phyloP scores from a whole-genome alignment of 805 yeast genomes.

The Tetrapisispora pingtungensis region DNA sequence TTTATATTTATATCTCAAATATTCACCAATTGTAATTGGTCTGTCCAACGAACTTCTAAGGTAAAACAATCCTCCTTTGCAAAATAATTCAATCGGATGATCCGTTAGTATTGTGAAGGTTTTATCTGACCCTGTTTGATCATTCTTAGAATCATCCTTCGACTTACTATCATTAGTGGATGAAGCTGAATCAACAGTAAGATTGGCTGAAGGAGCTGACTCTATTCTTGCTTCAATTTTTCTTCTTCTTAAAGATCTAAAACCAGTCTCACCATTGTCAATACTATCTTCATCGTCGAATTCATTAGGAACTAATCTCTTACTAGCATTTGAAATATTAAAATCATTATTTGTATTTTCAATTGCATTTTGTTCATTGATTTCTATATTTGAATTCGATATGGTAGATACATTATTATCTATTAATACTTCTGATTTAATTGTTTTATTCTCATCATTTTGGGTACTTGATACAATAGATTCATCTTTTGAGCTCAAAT shows the following conservation, averaged over 20 bases:
- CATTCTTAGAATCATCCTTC: neutral
- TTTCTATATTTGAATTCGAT: no score
- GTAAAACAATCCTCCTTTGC: constrained; percentile 27
- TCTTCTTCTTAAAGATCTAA: constrained; percentile 8
- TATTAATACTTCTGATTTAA: neutral
- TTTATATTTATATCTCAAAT: constrained; percentile 24
- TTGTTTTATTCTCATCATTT: neutral
- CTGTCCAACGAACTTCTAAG: constrained; percentile 16
- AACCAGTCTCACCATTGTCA: constrained; percentile 4
- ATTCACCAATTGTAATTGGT: constrained; percentile 26
- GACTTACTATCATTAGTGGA: neutral
- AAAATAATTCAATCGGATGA: constrained; percentile 25
- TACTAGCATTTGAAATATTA: neutral
- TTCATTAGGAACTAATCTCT: neutral
- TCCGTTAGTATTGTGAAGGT: constrained; percentile 11
- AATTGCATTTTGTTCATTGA: neutral
- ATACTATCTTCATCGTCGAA: neutral
- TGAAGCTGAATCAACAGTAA: neutral
- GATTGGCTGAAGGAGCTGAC: constrained; percentile 1
- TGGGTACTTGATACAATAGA: neutral
- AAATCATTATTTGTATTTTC: neutral
- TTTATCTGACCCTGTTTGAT: neutral
- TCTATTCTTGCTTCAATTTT: constrained; percentile 3
- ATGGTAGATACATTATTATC: neutral
- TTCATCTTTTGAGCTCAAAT: neutral